Conservation (phyloP, 129 eudicot genomes). For the Chrysanthemum lavandulifolium region DNA sequence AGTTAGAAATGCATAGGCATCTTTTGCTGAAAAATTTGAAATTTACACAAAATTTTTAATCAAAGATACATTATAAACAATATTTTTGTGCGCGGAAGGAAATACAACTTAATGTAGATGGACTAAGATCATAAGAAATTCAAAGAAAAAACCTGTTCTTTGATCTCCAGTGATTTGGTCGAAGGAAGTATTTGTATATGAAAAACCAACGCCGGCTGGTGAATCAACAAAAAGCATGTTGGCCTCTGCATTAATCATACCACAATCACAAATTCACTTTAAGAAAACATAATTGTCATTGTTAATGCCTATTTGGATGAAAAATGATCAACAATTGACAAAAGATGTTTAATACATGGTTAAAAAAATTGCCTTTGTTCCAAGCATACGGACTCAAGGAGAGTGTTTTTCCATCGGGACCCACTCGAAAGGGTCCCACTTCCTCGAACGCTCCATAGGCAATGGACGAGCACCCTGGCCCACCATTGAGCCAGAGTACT, state of each 20-base stretch:
- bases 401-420: slow-evolving; percentile 57
- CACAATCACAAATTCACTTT: neutral
- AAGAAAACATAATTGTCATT: too few relatives aligned
- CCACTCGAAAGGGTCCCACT: slow-evolving; percentile 66
- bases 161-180: slow-evolving; percentile 55
- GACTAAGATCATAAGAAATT: neutral
- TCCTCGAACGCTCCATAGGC: slow-evolving; percentile 74
- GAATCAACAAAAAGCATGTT: slow-evolving; percentile 73
- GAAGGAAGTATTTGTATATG: slow-evolving; percentile 60
- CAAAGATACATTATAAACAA: neutral
- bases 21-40: slow-evolving; percentile 40
- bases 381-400: slow-evolving; percentile 58
- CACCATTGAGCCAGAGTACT: slow-evolving; percentile 76
- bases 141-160: slow-evolving; percentile 48
- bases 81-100: too few relatives aligned
- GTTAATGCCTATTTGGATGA: neutral
- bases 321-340: neutral
- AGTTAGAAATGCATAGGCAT: slow-evolving; percentile 53
- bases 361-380: slow-evolving; percentile 53
- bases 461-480: slow-evolving; percentile 73
- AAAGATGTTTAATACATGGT: neutral
- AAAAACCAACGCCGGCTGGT: slow-evolving; percentile 82
- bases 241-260: slow-evolving; percentile 48
- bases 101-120: too few relatives aligned
- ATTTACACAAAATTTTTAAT: neutral